These are phyloP conservation scores for Stephania japonica DNA, from an alignment of 164 flowering plant genomes.

Conservation along the genomic window DNA sequence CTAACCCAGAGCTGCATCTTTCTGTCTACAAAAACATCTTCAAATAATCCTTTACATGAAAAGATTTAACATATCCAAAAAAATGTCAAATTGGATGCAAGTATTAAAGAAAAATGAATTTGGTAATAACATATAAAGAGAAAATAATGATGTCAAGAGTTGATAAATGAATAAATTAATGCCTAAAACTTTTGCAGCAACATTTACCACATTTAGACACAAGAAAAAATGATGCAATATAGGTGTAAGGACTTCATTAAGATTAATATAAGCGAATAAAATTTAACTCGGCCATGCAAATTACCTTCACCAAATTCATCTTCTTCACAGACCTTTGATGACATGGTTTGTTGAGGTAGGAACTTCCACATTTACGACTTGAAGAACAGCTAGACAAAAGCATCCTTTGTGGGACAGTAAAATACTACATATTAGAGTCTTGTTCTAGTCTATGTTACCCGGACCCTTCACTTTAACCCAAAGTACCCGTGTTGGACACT, in stretches of 20 bases:
- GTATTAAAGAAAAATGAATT: neutral
- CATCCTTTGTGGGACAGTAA: conserved; percentile 52
- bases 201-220: too few species aligned
- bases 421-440: neutral
- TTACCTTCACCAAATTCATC: conserved; percentile 84
- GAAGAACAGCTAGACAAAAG: conserved; percentile 85
- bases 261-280: neutral
- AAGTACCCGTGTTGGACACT: too few species aligned
- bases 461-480: too few species aligned
- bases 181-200: too few species aligned
- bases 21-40: conserved; percentile 60
- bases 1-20: conserved; percentile 91
- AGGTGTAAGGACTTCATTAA: too few species aligned
- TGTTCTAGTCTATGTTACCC: neutral
- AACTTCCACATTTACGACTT: conserved; percentile 77
- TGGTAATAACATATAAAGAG: neutral
- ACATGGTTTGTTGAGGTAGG: conserved; percentile 85
- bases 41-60: neutral
- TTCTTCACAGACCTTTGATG: conserved; percentile 79
- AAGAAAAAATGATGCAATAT: too few species aligned
- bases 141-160: too few species aligned
- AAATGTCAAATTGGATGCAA: too few species aligned
- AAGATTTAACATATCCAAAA: neutral
- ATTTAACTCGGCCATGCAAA: conserved; percentile 3
- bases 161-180: too few species aligned